These are phyloP conservation scores for Marasmius oreades DNA, from an alignment of 1,284 basidiomycete species.

Conservation along the genomic window DNA sequence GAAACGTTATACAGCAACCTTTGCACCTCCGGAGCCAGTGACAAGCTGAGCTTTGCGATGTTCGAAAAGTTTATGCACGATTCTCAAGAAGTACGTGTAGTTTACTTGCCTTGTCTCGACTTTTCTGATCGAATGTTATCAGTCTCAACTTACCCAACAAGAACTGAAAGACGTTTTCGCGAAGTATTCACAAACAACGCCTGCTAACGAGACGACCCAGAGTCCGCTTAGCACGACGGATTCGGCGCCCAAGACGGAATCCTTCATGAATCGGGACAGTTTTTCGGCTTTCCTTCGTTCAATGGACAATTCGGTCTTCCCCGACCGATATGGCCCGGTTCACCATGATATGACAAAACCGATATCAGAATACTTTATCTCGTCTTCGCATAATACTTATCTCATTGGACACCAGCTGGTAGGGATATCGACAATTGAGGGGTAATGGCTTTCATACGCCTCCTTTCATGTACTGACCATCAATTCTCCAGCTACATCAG, in stretches of 20 bases:
- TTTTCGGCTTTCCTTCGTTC: constrained; percentile 80
- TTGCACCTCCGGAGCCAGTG: constrained; percentile 32
- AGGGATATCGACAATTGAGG: constrained; percentile 92
- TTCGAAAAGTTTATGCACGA: constrained; percentile 70
- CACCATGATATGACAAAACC: constrained; percentile 78
- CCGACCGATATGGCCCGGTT: constrained; percentile 39
- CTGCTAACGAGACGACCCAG: constrained; percentile 30
- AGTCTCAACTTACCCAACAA: constrained; percentile 44
- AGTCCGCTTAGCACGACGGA: no score
- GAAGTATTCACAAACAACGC: constrained; percentile 37
- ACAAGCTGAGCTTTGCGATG: constrained; percentile 46
- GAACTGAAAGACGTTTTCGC: constrained; percentile 55
- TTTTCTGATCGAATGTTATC: constrained; percentile 8
- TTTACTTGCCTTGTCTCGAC: no score
- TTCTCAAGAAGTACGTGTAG: constrained; percentile 56
- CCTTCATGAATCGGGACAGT: constrained; percentile 50
- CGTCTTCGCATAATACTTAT: constrained; percentile 97
- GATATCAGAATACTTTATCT: constrained; percentile 87
- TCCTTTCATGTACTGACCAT: background rate
- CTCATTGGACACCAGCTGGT: constrained; percentile 93
- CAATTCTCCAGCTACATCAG: constrained; percentile 63
- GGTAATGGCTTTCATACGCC: constrained; percentile 25
- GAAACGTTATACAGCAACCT: constrained; percentile 63
- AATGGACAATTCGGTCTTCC: constrained; percentile 58
- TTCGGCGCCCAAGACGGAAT: constrained; percentile 15